phyloP scores from a whole-genome alignment of 805 yeast species.

The Cyberlindnera maclurae region DNA sequence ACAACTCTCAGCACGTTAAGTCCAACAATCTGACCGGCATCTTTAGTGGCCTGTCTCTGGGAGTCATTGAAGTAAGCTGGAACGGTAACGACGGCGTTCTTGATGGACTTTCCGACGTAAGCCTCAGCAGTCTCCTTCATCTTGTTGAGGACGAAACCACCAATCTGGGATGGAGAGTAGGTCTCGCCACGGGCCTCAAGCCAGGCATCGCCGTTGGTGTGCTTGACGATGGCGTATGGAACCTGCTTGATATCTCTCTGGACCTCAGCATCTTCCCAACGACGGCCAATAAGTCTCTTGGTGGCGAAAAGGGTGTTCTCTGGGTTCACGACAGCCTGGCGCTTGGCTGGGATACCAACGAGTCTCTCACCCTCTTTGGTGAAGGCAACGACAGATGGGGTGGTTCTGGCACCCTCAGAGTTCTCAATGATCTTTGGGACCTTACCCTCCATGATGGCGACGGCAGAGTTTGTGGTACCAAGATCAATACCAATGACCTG shows the following conservation, averaged over 20 bases:
- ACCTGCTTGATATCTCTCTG: slow-evolving; percentile 59
- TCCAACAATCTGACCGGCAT: slow-evolving; percentile 69
- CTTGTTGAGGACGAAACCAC: slow-evolving; percentile 56
- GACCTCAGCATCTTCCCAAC: slow-evolving; percentile 62
- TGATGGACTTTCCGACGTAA: slow-evolving; percentile 43
- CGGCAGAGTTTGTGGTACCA: slow-evolving; percentile 89
- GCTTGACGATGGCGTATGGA: slow-evolving; percentile 58
- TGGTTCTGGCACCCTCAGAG: slow-evolving; percentile 71
- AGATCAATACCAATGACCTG: slow-evolving; percentile 73
- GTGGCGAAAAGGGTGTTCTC: slow-evolving; percentile 78
- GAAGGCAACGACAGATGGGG: slow-evolving; percentile 54
- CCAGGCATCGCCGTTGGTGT: slow-evolving; percentile 66
- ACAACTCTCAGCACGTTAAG: slow-evolving; percentile 67
- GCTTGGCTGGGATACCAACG: slow-evolving; percentile 69
- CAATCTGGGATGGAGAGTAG: slow-evolving; percentile 65
- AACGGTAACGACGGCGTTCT: slow-evolving; percentile 75
- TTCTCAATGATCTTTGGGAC: slow-evolving; percentile 69
- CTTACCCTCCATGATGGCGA: slow-evolving; percentile 41
- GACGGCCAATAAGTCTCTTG: slow-evolving; percentile 74
- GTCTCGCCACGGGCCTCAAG: slow-evolving; percentile 37
- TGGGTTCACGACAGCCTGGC: slow-evolving; percentile 75
- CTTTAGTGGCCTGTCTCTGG: slow-evolving; percentile 76
- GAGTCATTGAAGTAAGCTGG: slow-evolving; percentile 84
- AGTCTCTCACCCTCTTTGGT: slow-evolving; percentile 42
- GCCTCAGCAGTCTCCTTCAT: slow-evolving; percentile 62